Evolutionary conservation across 2,329 filamentous ascomycete genomes (phyloP), one percentile per base, ranked within the genome.

Genomic region (Bipolaris oryzae): DNA sequence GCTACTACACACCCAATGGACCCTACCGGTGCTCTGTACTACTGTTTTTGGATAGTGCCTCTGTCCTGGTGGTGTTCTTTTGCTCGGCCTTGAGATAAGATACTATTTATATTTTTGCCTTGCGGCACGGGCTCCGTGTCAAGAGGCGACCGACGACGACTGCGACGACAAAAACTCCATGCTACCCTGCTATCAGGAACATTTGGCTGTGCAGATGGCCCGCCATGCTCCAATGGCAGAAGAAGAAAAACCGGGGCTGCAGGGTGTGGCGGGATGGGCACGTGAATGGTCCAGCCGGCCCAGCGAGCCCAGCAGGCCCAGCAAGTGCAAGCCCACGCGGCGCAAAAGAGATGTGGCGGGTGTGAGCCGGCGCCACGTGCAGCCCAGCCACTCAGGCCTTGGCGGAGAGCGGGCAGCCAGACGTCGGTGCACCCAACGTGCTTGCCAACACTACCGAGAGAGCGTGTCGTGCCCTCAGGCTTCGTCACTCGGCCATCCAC

Each of bases 381-480:
- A 23, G 54, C 41, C 59, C 57, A 62, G 57, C 59, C 59, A 46
- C 38, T 59, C 50, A 44, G 33, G 58, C 57, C 31, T 48, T 60
- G 60, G 57, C 57, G 41, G 38, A n/a, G 41, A 42, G 44, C 52
- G 37, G 39, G 37, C 53, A 61, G 50, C 28, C 58, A 59, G 56
- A 59, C 55, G 58, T 58, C 58, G 47, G 58, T 52, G 58, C 58
- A 52, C 56, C 55, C 56, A 51, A 60, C 54, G 46, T 54, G 41
- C 48, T 50, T 50, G 52, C 60, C 57, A 60, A 59, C 62, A 50
- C 60, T 45, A 57, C 55, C 51, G 37, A 25, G 38, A 44, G 39
- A 51, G 54, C 60, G 61, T 53, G 60, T 53, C 43, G 55, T 61
- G 62, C 57, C 46, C 50, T 59, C 50, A 57, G 59, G 57, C 62